Evolutionary conservation across 169 alveolate genomes (phyloP), one percentile per base, ranked within the genome.

Genomic region (Pseudocohnilembus persalinus): DNA sequence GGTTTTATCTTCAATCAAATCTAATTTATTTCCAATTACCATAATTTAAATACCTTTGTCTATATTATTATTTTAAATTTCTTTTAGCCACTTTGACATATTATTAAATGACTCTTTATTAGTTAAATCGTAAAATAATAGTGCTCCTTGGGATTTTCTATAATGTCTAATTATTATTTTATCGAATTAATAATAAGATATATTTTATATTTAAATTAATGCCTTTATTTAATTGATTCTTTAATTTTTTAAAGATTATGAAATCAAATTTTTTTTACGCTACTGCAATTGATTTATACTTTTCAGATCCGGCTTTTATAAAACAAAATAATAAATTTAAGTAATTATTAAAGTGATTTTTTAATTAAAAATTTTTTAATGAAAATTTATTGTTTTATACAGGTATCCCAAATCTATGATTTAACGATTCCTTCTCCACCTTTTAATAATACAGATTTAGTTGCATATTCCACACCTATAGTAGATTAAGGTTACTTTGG

Each of bases 11-110:
- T 96, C 97, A 64, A 97, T 96, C 34, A 98, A 93, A 91, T 99
- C 99, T 16, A 98, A 94, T 93, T 99, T 99, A 93, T 99, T 99
- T 72, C 99, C 99, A 20, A 99, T 99, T 64, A 99, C 93, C 96
- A 98, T 97, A 31, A 99, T 97, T n/a, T 98, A 99, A 72, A 98
- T 98, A 77, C 98, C 99, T 16, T 98, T 99, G 83, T 98, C 99
- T 0, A 99, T 98, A 87, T 98, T 97, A n/a, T n/a, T n/a, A 87
- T 97, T 97, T 83, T 99, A 92, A 68, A 99, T 95, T 91, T 99
- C 99, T 88, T 98, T 99, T 76, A 98, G 93, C 99, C 99, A 94
- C 77, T 82, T 76, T 24, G 74, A 31, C 27, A 87, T 93, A 92
- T 92, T 96, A 26, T 83, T 85, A 81, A 93, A 94, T 0, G 96